Evolutionary conservation across 139 green algal genomes (phyloP).

Genomic region (Chlorella sorokiniana): DNA sequence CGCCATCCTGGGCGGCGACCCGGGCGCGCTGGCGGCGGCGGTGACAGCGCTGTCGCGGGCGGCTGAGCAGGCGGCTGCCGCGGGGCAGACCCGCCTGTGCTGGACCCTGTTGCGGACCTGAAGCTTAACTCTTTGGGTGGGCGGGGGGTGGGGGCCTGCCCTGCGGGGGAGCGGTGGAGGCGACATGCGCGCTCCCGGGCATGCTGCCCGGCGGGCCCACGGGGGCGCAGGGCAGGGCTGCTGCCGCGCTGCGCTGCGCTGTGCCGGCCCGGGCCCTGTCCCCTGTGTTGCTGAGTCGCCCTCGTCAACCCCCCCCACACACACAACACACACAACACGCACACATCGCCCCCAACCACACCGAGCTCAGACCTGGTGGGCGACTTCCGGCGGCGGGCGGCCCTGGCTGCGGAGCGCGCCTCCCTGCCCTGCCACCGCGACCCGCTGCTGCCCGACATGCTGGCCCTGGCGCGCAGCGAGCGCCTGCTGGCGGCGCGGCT

Average conservation of each 20-base stretch:
- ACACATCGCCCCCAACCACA: background rate
- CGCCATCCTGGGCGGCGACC: conserved; percentile 42
- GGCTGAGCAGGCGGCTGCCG: conserved; percentile 28
- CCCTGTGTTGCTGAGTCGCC: background rate
- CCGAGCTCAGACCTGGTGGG: conserved; percentile 28
- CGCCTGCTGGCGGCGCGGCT: conserved; percentile 52
- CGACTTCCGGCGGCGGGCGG: conserved; percentile 39
- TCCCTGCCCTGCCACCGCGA: conserved; percentile 54
- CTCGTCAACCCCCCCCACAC: background rate
- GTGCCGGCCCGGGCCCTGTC: background rate
- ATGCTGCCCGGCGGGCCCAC: background rate
- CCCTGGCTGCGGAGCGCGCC: conserved; percentile 46
- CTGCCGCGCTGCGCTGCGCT: background rate
- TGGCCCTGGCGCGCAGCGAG: conserved; percentile 57
- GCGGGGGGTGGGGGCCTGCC: background rate
- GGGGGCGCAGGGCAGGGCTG: background rate
- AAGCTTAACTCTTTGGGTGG: conserved; percentile 49
- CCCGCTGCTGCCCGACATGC: conserved; percentile 55
- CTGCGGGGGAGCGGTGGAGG: background rate
- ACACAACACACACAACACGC: no score
- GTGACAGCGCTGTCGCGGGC: conserved; percentile 47
- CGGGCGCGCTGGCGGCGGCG: conserved; percentile 31
- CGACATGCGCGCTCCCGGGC: no score
- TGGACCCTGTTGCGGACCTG: conserved; percentile 54
- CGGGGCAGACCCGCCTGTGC: conserved; percentile 6